phyloP scores from a whole-genome alignment of 164 flowering plant species.

The Tinospora cordifolia region DNA sequence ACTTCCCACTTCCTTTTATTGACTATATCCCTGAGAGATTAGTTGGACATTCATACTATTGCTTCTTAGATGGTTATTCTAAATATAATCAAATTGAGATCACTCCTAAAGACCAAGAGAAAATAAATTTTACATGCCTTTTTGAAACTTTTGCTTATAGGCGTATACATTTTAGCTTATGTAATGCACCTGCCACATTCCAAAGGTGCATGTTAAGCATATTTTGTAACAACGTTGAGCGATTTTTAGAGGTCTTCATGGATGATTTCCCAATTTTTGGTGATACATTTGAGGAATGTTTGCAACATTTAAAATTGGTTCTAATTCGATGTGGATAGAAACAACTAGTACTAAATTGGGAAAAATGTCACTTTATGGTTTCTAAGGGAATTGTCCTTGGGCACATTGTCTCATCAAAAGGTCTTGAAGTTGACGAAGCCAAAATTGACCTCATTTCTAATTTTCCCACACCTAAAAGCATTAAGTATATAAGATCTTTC shows the following conservation, averaged over 20 bases:
- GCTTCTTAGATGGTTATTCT: background rate
- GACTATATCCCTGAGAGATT: no score
- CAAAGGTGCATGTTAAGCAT: conserved; percentile 2
- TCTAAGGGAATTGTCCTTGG: no score
- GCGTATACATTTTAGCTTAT: background rate
- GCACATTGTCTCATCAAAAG: no score
- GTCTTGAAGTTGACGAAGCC: no score
- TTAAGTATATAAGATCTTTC: no score
- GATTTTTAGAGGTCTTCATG: conserved; percentile 4
- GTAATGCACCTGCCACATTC: background rate
- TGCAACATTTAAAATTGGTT: background rate
- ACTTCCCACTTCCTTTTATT: no score
- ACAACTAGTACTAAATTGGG: no score
- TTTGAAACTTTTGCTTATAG: background rate
- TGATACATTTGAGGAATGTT: background rate
- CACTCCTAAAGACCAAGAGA: background rate
- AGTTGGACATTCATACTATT: background rate
- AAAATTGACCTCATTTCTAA: no score
- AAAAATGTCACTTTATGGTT: no score
- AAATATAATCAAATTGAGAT: background rate
- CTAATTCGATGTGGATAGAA: background rate
- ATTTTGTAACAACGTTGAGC: background rate
- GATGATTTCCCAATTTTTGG: background rate
- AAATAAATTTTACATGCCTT: background rate
- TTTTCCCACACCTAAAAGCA: no score